Base-by-base conservation (phyloP, 2,329 filamentous ascomycete genomes). In the Aspergillus unguis region DNA sequence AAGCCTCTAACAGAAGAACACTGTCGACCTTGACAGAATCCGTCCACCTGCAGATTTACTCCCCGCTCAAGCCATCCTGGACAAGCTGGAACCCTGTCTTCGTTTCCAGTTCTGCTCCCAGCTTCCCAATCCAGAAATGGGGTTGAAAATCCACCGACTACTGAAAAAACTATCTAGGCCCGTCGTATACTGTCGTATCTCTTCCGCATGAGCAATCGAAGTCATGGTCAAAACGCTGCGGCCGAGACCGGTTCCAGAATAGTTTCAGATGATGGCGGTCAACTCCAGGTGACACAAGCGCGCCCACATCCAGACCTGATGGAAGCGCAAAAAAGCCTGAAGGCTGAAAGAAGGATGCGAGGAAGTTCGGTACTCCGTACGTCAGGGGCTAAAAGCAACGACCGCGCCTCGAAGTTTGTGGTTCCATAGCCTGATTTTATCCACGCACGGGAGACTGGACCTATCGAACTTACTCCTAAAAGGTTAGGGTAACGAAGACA, bases 211-310 rank as follows among this genome's bases (percentile, higher is more conserved):
- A 31, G 47, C 27, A 38, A 8, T 40, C 11, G 36, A 31, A 50
- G 48, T 44, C 48, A 52, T 31, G 32, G 26, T 49, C 36, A 44
- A 37, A 11, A 10, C 29, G 37, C 29, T 37, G 6, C 27, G 52
- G 52, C 38, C 11, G 29, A 37, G 33, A 41, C 52, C 33, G 25
- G 54, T 54, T 53, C 44, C 44, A 44, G 48, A 49, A 42, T 17
- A 49, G 38, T 54, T 45, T 44, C 48, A 46, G 42, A 31, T 42
- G 25, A 48, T 56, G 54, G 51, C 17, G 23, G 31, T 49, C 49
- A 47, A 31, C 44, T 52, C 47, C 44, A 48, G 26, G 45, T 52
- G 44, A 50, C 46, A 53, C 50, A 42, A 9, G 33, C 45, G 42
- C 46, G 47, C 32, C 26, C 26, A 31, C 38, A 36, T 23, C 23